Evolutionary conservation across 2,329 filamentous ascomycete genomes (phyloP), one percentile per base, ranked within the genome.

Genomic region (Aspergillus unguis): DNA sequence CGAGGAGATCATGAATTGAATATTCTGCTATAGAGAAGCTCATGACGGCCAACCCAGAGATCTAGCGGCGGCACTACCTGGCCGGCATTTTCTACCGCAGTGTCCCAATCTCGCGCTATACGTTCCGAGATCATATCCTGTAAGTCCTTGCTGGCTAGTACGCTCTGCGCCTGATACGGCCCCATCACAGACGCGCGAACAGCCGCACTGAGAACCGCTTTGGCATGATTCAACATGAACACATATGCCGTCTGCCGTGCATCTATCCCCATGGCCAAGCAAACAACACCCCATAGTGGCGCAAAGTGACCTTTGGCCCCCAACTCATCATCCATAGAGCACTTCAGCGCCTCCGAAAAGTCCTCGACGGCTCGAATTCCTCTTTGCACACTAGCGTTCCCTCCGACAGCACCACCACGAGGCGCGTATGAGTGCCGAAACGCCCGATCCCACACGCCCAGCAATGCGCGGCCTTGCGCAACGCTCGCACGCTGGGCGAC

Each of bases 161-260:
- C 69, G 25, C 71, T 76, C 60, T 86, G 84, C 17, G 81, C 80
- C 66, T 85, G 82, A 66, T 86, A 86, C 0, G 84, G 83, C 0
- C 84, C 84, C 78, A 86, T 80, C 2, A 86, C 83, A 25, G 80
- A 80, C 4, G 83, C 81, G 38, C 84, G 73, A 40, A 86, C 83
- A 1, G 79, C 83, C 3, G 84, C 84, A 58, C 80, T 84, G 10
- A 85, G 70, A 4, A 86, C 75, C 0, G 83, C 82, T 59, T 85
- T 83, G 4, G 82, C 81, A 66, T 86, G 84, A 53, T 83, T 84
- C 52, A 86, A 75, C 52, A 86, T 72, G 62, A 85, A 86, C 2
- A 85, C 66, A 64, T 86, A 85, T 1, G 79, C 78, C 2, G 82
- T 71, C 41, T 84, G 78, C 28, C 75, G 72, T 7, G 78, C 64